phyloP scores from a whole-genome alignment of 73 alveolate genomes.

The Paramecium sexaurelia region DNA sequence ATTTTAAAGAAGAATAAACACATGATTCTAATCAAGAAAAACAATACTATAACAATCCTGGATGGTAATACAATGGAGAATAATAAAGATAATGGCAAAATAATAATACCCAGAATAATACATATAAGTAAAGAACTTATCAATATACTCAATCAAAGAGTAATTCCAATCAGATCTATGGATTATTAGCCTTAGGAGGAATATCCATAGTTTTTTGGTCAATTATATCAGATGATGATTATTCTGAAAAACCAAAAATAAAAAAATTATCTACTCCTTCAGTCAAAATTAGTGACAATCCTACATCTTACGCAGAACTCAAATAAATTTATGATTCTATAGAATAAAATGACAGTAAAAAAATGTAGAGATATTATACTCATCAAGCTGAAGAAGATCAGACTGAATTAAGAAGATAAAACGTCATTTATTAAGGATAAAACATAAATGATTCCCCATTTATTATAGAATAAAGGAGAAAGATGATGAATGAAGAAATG shows the following conservation, averaged over 20 bases:
- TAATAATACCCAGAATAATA: neutral
- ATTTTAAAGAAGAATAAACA: too few relatives aligned
- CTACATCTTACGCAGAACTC: neutral
- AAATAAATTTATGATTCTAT: neutral
- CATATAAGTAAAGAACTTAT: conserved; percentile 2
- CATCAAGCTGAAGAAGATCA: neutral
- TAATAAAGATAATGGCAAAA: neutral
- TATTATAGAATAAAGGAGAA: neutral
- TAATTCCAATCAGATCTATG: neutral
- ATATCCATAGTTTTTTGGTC: neutral
- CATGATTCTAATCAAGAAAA: neutral
- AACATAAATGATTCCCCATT: conserved; percentile 35
- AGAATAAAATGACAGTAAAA: neutral
- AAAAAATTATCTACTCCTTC: neutral
- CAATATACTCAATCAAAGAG: neutral
- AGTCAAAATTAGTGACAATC: neutral
- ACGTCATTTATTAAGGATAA: neutral
- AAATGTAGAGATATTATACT: neutral
- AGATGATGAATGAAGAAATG: conserved; percentile 18
- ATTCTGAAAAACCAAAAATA: neutral
- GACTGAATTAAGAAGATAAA: conserved; percentile 1
- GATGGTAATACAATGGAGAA: neutral
- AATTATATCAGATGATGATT: neutral
- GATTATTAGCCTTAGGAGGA: neutral
- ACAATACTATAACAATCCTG: neutral